Percentiles rank a stretch among this genome's conserved stretches.
Conservation (phyloP, 306 rosid genomes). For the Lotus japonicus region DNA sequence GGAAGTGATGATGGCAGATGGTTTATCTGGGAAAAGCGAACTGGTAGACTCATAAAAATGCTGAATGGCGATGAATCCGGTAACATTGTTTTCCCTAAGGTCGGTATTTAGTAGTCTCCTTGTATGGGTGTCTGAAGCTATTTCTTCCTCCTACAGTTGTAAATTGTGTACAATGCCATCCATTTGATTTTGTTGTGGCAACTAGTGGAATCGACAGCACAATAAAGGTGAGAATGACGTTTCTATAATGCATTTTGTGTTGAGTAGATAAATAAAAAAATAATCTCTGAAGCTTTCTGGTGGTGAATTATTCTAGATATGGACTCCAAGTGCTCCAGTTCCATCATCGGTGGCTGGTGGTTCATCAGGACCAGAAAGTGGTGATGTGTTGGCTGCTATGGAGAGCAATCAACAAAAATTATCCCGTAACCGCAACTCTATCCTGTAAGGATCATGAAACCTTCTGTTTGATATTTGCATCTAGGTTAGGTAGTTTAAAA, state of each 20-base stretch:
- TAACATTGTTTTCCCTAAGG: conserved; percentile 25
- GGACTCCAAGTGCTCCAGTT: conserved; percentile 80
- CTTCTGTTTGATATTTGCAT: background rate
- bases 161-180: conserved; percentile 90
- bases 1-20: conserved; percentile 99
- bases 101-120: background rate
- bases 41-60: conserved; percentile 86
- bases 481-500: conserved; percentile 12
- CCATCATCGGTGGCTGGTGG: conserved; percentile 79
- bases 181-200: conserved; percentile 85
- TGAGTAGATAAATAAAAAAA: background rate
- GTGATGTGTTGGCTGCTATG: conserved; percentile 57
- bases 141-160: conserved; percentile 55
- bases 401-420: conserved; percentile 72
- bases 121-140: conserved; percentile 14
- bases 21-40: conserved; percentile 93
- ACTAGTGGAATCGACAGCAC: conserved; percentile 94
- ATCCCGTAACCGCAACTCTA: conserved; percentile 56
- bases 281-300: conserved; percentile 24
- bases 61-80: conserved; percentile 88
- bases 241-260: conserved; percentile 1
- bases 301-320: conserved; percentile 49
- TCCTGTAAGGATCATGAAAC: conserved; percentile 56
- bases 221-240: conserved; percentile 63
- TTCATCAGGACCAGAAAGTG: conserved; percentile 65